A percentile compares a stretch with the other conserved stretches of the same genome.
Evolutionary conservation across 208 protist species (phyloP).

Genomic region (Leishmania aethiopica): DNA sequence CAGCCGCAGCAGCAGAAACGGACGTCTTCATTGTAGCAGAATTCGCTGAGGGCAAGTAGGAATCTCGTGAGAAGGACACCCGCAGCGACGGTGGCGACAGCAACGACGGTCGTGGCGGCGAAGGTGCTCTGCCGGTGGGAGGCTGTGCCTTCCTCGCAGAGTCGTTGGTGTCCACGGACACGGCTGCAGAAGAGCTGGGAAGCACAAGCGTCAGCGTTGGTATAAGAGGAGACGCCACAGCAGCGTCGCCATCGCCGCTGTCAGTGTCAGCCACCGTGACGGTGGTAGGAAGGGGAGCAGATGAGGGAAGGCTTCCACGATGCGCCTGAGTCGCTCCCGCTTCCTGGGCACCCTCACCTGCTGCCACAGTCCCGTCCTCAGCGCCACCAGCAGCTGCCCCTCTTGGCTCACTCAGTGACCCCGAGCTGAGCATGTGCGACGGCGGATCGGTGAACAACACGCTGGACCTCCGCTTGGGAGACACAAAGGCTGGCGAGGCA

Average conservation of each 20-base stretch:
- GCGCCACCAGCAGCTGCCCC: neutral
- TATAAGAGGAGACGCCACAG: neutral
- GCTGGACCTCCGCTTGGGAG: neutral
- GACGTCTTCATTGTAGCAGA: neutral
- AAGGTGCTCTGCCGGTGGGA: neutral
- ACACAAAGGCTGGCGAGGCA: conserved; percentile 2
- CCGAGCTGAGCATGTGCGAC: neutral
- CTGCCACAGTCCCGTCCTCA: neutral
- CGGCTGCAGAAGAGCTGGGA: neutral
- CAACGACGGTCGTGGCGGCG: neutral
- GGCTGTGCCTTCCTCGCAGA: neutral
- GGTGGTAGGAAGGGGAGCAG: neutral
- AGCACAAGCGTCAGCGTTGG: neutral
- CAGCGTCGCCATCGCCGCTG: neutral
- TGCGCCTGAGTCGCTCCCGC: neutral
- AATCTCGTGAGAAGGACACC: conserved; percentile 26
- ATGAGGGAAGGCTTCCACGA: neutral
- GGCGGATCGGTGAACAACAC: neutral
- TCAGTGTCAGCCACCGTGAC: neutral
- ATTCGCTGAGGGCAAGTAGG: conserved; percentile 11
- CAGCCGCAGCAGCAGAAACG: neutral
- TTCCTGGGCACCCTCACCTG: neutral
- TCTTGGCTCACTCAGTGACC: neutral
- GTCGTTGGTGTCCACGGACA: neutral
- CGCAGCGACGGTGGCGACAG: conserved; percentile 24